Conservation (phyloP, 192 early-diverging fungal species). For the Piromyces sp. region DNA sequence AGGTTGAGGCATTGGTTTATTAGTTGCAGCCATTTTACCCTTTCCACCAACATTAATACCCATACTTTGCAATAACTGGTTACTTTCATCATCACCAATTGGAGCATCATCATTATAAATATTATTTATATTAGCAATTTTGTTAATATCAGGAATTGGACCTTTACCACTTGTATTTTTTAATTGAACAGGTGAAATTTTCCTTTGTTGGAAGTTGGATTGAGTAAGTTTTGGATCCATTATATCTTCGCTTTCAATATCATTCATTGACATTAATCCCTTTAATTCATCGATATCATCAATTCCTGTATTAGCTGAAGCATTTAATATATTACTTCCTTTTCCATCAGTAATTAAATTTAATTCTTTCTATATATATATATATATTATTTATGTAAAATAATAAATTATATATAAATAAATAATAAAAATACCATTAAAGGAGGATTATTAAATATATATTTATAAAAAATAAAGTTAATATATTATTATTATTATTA, state of each 20-base stretch:
- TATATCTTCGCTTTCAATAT: neutral
- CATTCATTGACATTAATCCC: neutral
- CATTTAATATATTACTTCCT: neutral
- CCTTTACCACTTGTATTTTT: neutral
- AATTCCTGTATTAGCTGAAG: neutral
- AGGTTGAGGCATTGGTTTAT: neutral
- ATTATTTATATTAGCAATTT: neutral
- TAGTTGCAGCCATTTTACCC: too few relatives aligned
- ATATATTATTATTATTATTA: too few relatives aligned
- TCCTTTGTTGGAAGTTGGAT: neutral
- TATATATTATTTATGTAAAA: too few relatives aligned
- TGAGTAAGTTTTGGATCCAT: neutral
- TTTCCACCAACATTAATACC: neutral
- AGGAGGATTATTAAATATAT: too few relatives aligned
- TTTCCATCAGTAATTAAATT: neutral
- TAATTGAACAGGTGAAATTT: neutral
- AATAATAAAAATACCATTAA: too few relatives aligned
- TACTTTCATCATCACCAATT: neutral
- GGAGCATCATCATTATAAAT: neutral
- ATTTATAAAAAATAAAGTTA: too few relatives aligned
- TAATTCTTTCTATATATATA: neutral
- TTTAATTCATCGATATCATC: neutral
- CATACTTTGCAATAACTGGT: neutral
- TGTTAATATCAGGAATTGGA: neutral
- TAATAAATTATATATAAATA: too few relatives aligned